Base-by-base conservation (phyloP, 176 grass and related monocot genomes). In the Avena sativa region DNA sequence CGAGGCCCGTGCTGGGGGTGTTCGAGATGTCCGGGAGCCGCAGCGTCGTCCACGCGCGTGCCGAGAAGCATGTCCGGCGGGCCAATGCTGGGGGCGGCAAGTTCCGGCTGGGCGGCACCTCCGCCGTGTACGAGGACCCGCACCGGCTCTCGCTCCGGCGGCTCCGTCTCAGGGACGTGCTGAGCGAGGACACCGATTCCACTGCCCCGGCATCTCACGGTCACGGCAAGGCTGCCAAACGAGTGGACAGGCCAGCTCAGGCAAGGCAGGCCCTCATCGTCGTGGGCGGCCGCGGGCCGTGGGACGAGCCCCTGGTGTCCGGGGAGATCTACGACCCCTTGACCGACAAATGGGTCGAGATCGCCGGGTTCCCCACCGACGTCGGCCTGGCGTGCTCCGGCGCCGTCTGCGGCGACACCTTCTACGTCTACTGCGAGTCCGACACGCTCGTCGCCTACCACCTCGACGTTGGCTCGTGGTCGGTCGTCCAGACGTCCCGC, bases 381-480 rank as follows among this genome's bases (percentile, higher is more conserved):
- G 91, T 98, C 60, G 96, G 96, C 44, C 76, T 84, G 21, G 81
- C 90, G 4, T 98, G 92, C 86, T 86, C 93, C 55, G 93, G 92
- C 79, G 87, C 83, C 0, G 88, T 98, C 66, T 92, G 90, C 34
- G 88, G 88, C 79, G 58, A 83, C 52, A 87, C 53, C 62, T 94
- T 98, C 73, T 98, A 95, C n/a, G 93, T 94, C 23, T 98, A 94
- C 89, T 92, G 93, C 52, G 96, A 98, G 48, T 81, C 88, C 0
- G 93, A 95, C 78, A 94, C 90, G 62, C 84, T 98, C 59, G 96
- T 94, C 26, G 93, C 90, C 10, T 98, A 98, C 88, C 82, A 98
- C 60, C 88, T 98, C 2, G 89, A 94, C 61, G 67, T 1, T 51
- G 90, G 96, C 48, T 74, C 85, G 74, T 98, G 96, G 96, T 60